These are phyloP conservation scores for Rhizopogon vinicolor DNA, from an alignment of 768 basidiomycete genomes.

Conservation along the genomic window DNA sequence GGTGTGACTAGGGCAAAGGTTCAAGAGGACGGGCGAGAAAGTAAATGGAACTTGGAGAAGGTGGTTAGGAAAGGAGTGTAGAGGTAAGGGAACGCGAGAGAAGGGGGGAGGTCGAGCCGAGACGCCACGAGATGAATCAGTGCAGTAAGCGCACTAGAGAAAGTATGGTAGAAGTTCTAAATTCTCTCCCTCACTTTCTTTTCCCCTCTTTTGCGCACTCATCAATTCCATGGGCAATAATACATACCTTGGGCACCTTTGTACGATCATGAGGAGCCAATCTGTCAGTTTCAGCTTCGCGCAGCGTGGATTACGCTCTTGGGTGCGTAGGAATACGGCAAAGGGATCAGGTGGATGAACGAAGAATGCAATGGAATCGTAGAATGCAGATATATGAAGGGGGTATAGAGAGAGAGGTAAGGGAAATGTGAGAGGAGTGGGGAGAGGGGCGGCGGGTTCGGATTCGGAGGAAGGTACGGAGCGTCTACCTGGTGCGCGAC, in stretches of 20 bases:
- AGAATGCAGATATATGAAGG: slow-evolving; percentile 78
- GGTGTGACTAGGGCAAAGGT: slow-evolving; percentile 56
- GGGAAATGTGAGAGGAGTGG: slow-evolving; percentile 67
- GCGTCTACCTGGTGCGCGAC: not conserved
- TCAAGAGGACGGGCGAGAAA: slow-evolving; percentile 36
- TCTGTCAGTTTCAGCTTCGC: slow-evolving; percentile 74
- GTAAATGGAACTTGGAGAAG: slow-evolving; percentile 61
- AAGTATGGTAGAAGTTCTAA: no score
- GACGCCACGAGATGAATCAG: slow-evolving; percentile 22
- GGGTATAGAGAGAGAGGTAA: slow-evolving; percentile 66
- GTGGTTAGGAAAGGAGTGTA: slow-evolving; percentile 78
- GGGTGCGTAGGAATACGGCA: slow-evolving; percentile 47
- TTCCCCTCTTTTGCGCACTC: slow-evolving; percentile 50
- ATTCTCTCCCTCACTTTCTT: slow-evolving; percentile 46
- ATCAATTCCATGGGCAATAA: slow-evolving; percentile 81
- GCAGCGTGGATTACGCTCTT: slow-evolving; percentile 68
- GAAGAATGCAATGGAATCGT: slow-evolving; percentile 52
- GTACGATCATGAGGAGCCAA: slow-evolving; percentile 84
- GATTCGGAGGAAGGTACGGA: not conserved
- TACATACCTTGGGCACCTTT: slow-evolving; percentile 84
- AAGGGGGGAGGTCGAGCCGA: slow-evolving; percentile 20
- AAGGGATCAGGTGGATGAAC: slow-evolving; percentile 44
- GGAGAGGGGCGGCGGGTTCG: no score
- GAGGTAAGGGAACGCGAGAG: slow-evolving; percentile 64
- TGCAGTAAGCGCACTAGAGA: slow-evolving; percentile 46